Conservation (phyloP, 352 stramenopile genomes). For the Globisporangium middletonii region DNA sequence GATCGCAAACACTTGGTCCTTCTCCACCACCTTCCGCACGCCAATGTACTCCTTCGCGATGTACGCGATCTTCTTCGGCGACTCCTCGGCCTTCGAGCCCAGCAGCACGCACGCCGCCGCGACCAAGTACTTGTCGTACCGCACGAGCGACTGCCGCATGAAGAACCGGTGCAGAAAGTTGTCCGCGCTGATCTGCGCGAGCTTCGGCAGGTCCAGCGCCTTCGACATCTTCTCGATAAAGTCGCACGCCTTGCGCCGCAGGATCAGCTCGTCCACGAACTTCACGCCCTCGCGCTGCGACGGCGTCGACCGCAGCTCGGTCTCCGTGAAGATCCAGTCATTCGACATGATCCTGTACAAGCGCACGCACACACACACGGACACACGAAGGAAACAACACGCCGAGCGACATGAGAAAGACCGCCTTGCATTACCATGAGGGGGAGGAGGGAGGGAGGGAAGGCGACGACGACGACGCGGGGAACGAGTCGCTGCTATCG, state of each 20-base stretch:
- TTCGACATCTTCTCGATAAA: slow-evolving; percentile 87
- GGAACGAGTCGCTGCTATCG: background rate
- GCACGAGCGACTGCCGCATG: slow-evolving; percentile 77
- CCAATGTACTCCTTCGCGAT: slow-evolving; percentile 73
- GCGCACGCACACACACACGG: background rate
- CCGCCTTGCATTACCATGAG: background rate
- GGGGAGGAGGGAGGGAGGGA: too few species aligned
- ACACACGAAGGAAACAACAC: background rate
- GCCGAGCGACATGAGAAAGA: background rate
- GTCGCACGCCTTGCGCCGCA: slow-evolving; percentile 69
- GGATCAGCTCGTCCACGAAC: slow-evolving; percentile 59
- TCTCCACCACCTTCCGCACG: slow-evolving; percentile 57
- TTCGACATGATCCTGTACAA: slow-evolving; percentile 21
- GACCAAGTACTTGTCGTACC: slow-evolving; percentile 84
- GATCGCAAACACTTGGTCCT: slow-evolving; percentile 73
- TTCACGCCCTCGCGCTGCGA: slow-evolving; percentile 77
- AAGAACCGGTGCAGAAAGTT: slow-evolving; percentile 89
- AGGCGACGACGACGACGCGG: too few species aligned
- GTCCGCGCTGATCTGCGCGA: slow-evolving; percentile 77
- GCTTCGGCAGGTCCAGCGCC: slow-evolving; percentile 67
- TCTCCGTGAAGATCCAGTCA: slow-evolving; percentile 78
- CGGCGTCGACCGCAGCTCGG: slow-evolving; percentile 56
- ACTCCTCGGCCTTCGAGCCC: slow-evolving; percentile 81
- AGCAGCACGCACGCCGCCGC: slow-evolving; percentile 77
- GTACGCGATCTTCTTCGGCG: slow-evolving; percentile 70